A percentile compares a stretch with the other conserved stretches of the same genome.
Evolutionary conservation across 805 yeast genomes (phyloP).

Genomic region (Blastobotrys robertii): DNA sequence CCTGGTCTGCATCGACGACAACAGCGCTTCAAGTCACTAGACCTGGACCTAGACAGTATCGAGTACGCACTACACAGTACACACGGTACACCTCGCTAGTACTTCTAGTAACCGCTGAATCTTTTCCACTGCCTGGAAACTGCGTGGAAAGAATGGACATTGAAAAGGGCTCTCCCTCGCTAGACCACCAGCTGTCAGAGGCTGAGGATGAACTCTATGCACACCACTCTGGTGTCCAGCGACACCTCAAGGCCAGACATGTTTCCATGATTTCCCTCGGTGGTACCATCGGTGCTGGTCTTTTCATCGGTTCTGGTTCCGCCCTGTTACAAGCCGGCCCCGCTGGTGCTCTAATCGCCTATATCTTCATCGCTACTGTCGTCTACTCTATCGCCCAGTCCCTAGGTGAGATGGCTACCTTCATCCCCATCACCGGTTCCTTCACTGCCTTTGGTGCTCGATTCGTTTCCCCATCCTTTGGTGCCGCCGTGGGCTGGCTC

Average conservation of each 20-base stretch:
- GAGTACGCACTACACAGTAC: no score
- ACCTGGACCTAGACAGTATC: no score
- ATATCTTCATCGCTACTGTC: slow-evolving; percentile 60
- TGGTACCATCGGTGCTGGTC: slow-evolving; percentile 74
- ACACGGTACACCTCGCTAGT: no score
- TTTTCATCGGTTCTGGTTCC: slow-evolving; percentile 63
- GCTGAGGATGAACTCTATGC: no score
- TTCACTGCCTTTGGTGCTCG: slow-evolving; percentile 66
- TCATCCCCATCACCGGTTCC: slow-evolving; percentile 67
- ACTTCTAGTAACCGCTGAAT: no score
- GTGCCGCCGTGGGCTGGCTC: slow-evolving; percentile 70
- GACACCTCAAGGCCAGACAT: slow-evolving; percentile 57
- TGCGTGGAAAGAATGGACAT: no score
- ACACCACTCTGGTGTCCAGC: slow-evolving; percentile 4
- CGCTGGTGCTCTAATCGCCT: slow-evolving; percentile 54
- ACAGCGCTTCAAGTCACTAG: no score
- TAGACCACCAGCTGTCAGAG: no score
- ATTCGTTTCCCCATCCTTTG: slow-evolving; percentile 67
- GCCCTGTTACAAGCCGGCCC: slow-evolving; percentile 63
- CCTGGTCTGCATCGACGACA: no score
- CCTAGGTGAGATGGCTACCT: slow-evolving; percentile 73
- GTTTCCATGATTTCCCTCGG: slow-evolving; percentile 72
- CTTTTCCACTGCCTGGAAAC: no score
- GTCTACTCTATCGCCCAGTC: slow-evolving; percentile 56
- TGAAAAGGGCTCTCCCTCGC: no score